phyloP scores from a whole-genome alignment of 2,329 filamentous ascomycete genomes.

The Claviceps fusiformis region DNA sequence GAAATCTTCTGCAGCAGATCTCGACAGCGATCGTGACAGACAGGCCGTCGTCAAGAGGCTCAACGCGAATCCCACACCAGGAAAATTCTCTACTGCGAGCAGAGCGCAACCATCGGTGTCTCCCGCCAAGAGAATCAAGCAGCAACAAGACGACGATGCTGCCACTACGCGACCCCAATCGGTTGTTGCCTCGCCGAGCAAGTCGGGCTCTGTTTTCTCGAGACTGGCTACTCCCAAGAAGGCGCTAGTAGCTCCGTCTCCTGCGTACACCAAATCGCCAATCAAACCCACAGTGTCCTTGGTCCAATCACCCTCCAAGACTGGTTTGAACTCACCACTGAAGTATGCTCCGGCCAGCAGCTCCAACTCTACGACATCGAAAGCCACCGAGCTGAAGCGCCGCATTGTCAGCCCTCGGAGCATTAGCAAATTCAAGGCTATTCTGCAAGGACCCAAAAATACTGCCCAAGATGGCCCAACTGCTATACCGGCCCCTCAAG shows the following conservation, averaged over 20 bases:
- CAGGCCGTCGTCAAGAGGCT: constrained; percentile 13
- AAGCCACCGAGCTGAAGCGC: constrained; percentile 19
- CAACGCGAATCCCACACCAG: constrained; percentile 9
- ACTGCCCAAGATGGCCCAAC: constrained; percentile 27
- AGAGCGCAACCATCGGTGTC: constrained; percentile 4
- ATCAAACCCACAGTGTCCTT: constrained; percentile 17
- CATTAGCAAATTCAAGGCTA: constrained; percentile 44
- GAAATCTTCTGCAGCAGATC: constrained; percentile 18
- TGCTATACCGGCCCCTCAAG: constrained; percentile 32
- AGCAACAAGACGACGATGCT: constrained; percentile 52
- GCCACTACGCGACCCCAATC: constrained; percentile 46
- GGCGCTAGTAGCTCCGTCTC: constrained; percentile 32
- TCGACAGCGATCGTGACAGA: constrained; percentile 13
- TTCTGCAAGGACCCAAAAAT: constrained; percentile 32
- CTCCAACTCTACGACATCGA: constrained; percentile 17
- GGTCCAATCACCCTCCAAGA: constrained; percentile 35
- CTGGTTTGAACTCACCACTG: constrained; percentile 25
- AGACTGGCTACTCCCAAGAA: constrained; percentile 68
- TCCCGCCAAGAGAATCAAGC: constrained; percentile 58
- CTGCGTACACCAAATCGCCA: constrained; percentile 34
- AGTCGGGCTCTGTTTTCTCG: constrained; percentile 34
- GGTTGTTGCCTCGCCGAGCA: constrained; percentile 31
- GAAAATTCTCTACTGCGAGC: constrained; percentile 7
- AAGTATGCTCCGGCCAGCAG: constrained; percentile 28
- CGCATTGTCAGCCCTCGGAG: constrained; percentile 34